Base-by-base conservation (phyloP, 1,284 basidiomycete genomes). In the Cystobasidium sp. region DNA sequence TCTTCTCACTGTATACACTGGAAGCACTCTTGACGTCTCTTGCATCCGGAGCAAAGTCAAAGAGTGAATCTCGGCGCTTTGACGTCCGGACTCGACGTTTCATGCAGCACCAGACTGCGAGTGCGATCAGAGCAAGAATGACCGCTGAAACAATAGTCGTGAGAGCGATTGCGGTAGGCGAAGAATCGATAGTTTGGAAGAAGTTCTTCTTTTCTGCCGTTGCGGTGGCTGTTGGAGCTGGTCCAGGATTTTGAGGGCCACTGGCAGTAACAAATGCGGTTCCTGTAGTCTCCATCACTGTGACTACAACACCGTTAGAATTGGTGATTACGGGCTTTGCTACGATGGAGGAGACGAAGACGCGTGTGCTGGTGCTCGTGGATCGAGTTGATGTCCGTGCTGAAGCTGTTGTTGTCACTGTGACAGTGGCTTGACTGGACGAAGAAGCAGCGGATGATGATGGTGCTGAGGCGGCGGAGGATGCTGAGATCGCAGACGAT, bases 81-180 rank as follows among this genome's bases (percentile, higher is more conserved):
- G 63, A 37, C 1, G 73, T 68, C 0, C 73, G 59, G 3, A 16
- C 24, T 7, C 74, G 65, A 9, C 76, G 68, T 2, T 70, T 52
- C 44, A 75, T 24, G 58, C 69, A 75, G 16, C 76, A 68, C 61
- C 61, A 64, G 44, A 67, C 51, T 43, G 69, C 56, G 1, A 76
- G 37, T 31, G 59, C 41, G 39, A 74, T 74, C 37, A 77, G 47
- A n/a, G 55, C 44, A 10, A 53, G 31, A 37, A 78, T 68, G 20
- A 53, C 66, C 44, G 64, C 39, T 20, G 68, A 74, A 43, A 78
- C 70, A 41, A 78, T 37, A 14, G 64, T 53, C 1, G 75, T 75
- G 37, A 78, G 70, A 41, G 75, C 68, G 58, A 77, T 76, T 37
- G 69, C 70, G 22, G 64, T 65, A 22, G 74, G 68, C 1, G 74